Evolutionary conservation across 2,329 filamentous ascomycete species (phyloP).

Genomic region (Phialemoniopsis sp.): DNA sequence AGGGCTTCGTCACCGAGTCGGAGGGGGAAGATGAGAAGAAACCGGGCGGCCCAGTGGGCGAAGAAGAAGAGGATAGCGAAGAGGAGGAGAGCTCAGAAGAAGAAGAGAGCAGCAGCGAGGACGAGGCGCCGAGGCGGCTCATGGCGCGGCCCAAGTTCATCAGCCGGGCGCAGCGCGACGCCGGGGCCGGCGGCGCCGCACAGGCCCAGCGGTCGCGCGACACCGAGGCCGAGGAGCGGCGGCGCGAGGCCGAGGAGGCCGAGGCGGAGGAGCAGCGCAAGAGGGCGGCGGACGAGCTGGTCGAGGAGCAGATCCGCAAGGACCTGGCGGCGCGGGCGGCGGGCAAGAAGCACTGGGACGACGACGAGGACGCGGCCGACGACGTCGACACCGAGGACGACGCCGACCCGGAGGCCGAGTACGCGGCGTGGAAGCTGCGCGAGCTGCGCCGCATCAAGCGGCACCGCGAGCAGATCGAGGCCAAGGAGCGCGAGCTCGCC

Average conservation of each 20-base stretch:
- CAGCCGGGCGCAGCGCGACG: conserved; percentile 50
- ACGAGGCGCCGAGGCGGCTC: conserved; percentile 50
- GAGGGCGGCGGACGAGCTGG: conserved; percentile 70
- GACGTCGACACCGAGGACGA: conserved; percentile 89
- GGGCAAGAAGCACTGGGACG: conserved; percentile 84
- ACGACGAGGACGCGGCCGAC: conserved; percentile 53
- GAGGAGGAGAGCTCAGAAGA: conserved; percentile 27
- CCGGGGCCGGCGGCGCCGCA: conserved; percentile 14
- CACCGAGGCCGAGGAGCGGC: conserved; percentile 28
- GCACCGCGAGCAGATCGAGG: conserved; percentile 79
- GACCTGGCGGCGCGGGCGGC: conserved; percentile 71
- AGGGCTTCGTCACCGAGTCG: conserved; percentile 60
- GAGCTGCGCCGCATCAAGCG: conserved; percentile 87
- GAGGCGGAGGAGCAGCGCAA: conserved; percentile 59
- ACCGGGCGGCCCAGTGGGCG: conserved; percentile 18
- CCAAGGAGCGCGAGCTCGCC: conserved; percentile 77
- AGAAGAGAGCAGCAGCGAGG: conserved; percentile 47
- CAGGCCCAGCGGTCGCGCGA: conserved; percentile 12
- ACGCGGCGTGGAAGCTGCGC: conserved; percentile 88
- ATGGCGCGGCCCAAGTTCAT: conserved; percentile 63
- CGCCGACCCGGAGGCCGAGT: conserved; percentile 80
- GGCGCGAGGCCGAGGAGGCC: conserved; percentile 33
- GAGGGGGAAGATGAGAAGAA: conserved; percentile 34
- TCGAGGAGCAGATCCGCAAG: conserved; percentile 85
- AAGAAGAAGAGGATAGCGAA: conserved; percentile 27